phyloP scores from a whole-genome alignment of 2,329 filamentous ascomycete genomes.

The Ceratocystiopsis sp. region DNA sequence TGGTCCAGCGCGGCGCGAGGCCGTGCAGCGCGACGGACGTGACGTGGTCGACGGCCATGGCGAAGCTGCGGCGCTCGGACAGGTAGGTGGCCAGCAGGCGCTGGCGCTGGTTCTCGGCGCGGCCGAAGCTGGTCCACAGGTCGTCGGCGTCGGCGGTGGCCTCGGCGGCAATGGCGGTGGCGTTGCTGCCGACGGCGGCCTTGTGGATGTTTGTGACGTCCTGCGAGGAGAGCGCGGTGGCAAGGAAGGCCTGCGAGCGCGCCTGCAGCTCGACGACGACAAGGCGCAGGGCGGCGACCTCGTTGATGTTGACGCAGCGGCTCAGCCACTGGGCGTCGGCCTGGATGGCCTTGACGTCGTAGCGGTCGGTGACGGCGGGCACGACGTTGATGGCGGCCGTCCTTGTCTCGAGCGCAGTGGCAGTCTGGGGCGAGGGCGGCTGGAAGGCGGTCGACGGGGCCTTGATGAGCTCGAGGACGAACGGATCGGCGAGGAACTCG shows the following conservation, averaged over 20 bases:
- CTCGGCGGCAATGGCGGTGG: constrained; percentile 13
- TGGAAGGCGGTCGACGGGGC: constrained; percentile 53
- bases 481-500: constrained; percentile 53
- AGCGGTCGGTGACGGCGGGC: constrained; percentile 46
- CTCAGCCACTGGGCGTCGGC: constrained; percentile 76
- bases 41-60: constrained; percentile 43
- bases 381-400: constrained; percentile 76
- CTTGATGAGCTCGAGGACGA: constrained; percentile 50
- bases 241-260: constrained; percentile 55
- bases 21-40: constrained; percentile 31
- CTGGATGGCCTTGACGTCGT: constrained; percentile 66
- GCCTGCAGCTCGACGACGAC: constrained; percentile 72
- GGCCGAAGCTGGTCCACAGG: constrained; percentile 42
- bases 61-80: constrained; percentile 50
- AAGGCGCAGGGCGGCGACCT: constrained; percentile 65
- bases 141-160: constrained; percentile 34
- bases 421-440: constrained; percentile 42
- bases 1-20: neutral
- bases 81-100: constrained; percentile 59
- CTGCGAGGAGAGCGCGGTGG: constrained; percentile 56
- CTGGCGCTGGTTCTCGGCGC: constrained; percentile 41
- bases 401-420: constrained; percentile 61
- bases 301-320: constrained; percentile 58
- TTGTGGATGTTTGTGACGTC: constrained; percentile 62
- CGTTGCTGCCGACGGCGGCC: constrained; percentile 42